phyloP scores from a whole-genome alignment of 2,329 filamentous ascomycete species.

The Parastagonospora nodorum region DNA sequence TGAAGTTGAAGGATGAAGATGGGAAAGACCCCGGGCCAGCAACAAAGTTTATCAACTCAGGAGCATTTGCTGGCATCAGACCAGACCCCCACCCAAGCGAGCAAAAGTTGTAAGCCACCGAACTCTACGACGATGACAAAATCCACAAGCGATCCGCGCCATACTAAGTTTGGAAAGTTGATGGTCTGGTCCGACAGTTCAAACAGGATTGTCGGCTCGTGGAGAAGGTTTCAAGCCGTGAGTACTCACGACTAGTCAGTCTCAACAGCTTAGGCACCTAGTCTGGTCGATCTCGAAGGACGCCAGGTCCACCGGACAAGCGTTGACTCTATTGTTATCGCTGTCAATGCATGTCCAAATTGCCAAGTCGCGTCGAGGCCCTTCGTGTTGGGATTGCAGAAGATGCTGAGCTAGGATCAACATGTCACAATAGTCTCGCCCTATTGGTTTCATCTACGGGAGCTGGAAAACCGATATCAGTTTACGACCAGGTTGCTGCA shows the following conservation, averaged over 20 bases:
- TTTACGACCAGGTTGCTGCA: background rate
- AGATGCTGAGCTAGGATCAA: no score
- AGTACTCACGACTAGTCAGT: background rate
- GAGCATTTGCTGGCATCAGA: background rate
- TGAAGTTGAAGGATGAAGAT: background rate
- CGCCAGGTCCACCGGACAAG: background rate
- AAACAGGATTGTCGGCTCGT: background rate
- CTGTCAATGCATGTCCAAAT: background rate
- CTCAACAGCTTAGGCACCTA: background rate
- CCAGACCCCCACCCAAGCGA: background rate
- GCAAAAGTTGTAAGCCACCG: background rate
- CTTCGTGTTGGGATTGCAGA: background rate
- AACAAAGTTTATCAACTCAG: background rate
- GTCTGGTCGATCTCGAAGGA: background rate
- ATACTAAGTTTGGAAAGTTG: background rate
- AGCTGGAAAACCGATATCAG: no score
- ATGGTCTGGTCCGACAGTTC: background rate
- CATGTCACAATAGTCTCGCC: background rate
- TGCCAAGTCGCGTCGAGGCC: background rate
- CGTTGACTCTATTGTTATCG: background rate
- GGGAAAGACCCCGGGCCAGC: background rate
- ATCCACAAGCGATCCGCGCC: background rate
- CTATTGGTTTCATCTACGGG: no score
- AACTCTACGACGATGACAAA: background rate
- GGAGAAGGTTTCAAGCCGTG: background rate